A percentile compares a stretch with the other conserved stretches of the same genome.
phyloP scores from a whole-genome alignment of 1,284 basidiomycete species.

The Caloboletus inedulis region DNA sequence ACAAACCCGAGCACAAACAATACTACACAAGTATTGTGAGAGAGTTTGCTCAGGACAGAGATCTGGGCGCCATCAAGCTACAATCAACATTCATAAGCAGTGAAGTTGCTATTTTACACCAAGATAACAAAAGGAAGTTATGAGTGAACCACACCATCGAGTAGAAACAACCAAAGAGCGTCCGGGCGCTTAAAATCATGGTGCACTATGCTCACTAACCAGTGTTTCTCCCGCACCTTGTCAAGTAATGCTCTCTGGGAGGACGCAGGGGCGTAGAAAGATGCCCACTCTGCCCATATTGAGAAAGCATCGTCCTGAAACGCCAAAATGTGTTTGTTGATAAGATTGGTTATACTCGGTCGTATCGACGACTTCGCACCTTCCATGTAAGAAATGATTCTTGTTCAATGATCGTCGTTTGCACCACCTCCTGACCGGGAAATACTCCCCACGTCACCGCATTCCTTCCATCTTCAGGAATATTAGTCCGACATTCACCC shows the following conservation, averaged over 20 bases:
- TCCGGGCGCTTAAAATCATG: conserved; percentile 86
- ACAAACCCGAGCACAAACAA: not conserved
- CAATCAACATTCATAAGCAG: not conserved
- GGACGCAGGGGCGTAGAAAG: conserved; percentile 78
- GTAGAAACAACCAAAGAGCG: conserved; percentile 86
- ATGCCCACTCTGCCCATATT: conserved; percentile 95
- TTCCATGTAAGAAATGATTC: conserved; percentile 94
- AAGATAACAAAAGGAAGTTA: not conserved
- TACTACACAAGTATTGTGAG: not conserved
- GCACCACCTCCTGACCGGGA: conserved; percentile 92
- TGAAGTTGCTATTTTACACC: not conserved
- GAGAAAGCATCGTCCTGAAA: conserved; percentile 91
- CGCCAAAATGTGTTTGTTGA: not conserved
- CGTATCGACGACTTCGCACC: conserved; percentile 42
- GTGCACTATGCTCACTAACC: conserved; percentile 93
- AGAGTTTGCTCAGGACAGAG: not conserved
- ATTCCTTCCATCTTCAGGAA: conserved; percentile 77
- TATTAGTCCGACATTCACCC: conserved; percentile 84
- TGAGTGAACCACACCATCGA: conserved; percentile 32
- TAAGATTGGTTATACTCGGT: not conserved
- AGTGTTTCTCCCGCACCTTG: conserved; percentile 67
- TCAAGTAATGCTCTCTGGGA: conserved; percentile 74
- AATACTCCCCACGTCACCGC: conserved; percentile 99
- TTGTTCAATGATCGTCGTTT: conserved; percentile 95
- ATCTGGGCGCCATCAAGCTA: not conserved